A percentile compares a stretch with the other conserved stretches of the same genome.
Conservation (phyloP, 2,329 filamentous ascomycete species). For the Paraphoma chrysanthemicola region DNA sequence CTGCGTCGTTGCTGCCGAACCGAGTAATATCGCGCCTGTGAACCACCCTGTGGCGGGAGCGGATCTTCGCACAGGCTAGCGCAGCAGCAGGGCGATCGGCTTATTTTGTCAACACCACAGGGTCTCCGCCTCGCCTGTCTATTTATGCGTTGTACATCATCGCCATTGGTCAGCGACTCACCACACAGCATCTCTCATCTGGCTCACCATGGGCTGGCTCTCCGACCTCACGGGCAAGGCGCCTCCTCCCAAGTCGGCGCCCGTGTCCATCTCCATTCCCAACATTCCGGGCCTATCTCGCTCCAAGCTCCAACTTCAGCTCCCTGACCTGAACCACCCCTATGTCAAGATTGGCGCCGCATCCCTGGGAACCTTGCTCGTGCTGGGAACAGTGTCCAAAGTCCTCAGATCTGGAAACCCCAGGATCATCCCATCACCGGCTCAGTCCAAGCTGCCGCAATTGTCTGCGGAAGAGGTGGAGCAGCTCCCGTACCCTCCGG, state of each 20-base stretch:
- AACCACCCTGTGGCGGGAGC: slow-evolving; percentile 3
- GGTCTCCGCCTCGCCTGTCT: slow-evolving; percentile 18
- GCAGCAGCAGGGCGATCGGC: slow-evolving; percentile 17
- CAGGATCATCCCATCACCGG: slow-evolving; percentile 36
- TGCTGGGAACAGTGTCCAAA: slow-evolving; percentile 27
- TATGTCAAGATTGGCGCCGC: slow-evolving; percentile 31
- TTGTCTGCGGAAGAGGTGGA: slow-evolving; percentile 33
- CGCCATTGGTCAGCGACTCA: slow-evolving; percentile 23
- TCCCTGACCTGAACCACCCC: slow-evolving; percentile 18
- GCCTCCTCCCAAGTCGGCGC: slow-evolving; percentile 1
- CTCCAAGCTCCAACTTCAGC: slow-evolving; percentile 14
- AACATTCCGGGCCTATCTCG: slow-evolving; percentile 11
- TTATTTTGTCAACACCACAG: slow-evolving; percentile 24
- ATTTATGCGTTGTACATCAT: slow-evolving; percentile 21
- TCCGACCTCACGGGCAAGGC: slow-evolving; percentile 6
- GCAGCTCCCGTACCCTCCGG: slow-evolving; percentile 67
- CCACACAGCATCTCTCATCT: background rate
- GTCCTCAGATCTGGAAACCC: slow-evolving; percentile 21
- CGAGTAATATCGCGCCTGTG: background rate
- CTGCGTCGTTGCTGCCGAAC: background rate
- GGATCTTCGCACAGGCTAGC: slow-evolving; percentile 14
- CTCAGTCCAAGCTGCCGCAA: slow-evolving; percentile 29
- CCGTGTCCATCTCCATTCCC: slow-evolving; percentile 1
- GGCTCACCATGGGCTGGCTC: slow-evolving; percentile 14
- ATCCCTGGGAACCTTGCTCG: slow-evolving; percentile 33